A percentile compares a stretch with the other conserved stretches of the same genome.
phyloP scores from a whole-genome alignment of 164 flowering plant species.

The Tetracentron sinense region DNA sequence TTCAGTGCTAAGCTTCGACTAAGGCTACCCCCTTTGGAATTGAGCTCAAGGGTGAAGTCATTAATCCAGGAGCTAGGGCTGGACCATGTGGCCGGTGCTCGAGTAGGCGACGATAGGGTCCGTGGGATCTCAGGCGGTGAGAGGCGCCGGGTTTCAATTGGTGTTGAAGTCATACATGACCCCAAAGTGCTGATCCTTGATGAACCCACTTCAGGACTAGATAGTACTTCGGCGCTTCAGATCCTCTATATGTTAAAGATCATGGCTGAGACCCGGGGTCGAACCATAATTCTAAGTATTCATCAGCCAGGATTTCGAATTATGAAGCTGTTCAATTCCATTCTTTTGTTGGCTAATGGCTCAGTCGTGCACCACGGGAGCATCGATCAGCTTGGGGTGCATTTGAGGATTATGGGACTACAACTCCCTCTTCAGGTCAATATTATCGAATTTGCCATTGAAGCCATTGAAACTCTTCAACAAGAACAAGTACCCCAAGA shows the following conservation, averaged over 20 bases:
- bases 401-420: constrained; percentile 44
- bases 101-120: constrained; percentile 65
- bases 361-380: constrained; percentile 78
- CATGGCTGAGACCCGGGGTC: constrained; percentile 76
- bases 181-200: constrained; percentile 81
- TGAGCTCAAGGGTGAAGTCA: constrained; percentile 42
- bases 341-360: constrained; percentile 72
- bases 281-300: constrained; percentile 77
- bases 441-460: constrained; percentile 80
- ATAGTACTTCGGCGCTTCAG: constrained; percentile 83
- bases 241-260: constrained; percentile 77
- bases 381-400: constrained; percentile 50
- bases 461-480: constrained; percentile 58
- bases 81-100: constrained; percentile 46
- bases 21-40: constrained; percentile 28
- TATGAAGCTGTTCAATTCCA: constrained; percentile 66
- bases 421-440: constrained; percentile 69
- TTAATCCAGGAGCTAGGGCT: constrained; percentile 71
- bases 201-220: constrained; percentile 95
- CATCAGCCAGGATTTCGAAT: constrained; percentile 95
- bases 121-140: constrained; percentile 98
- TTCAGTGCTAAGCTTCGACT: constrained; percentile 75
- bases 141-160: constrained; percentile 83
- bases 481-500: constrained; percentile 14
- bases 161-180: constrained; percentile 84